Evolutionary conservation across 352 stramenopile species (phyloP), one percentile per base, ranked within the genome.

Genomic region (Thalassiosira ordinaria): DNA sequence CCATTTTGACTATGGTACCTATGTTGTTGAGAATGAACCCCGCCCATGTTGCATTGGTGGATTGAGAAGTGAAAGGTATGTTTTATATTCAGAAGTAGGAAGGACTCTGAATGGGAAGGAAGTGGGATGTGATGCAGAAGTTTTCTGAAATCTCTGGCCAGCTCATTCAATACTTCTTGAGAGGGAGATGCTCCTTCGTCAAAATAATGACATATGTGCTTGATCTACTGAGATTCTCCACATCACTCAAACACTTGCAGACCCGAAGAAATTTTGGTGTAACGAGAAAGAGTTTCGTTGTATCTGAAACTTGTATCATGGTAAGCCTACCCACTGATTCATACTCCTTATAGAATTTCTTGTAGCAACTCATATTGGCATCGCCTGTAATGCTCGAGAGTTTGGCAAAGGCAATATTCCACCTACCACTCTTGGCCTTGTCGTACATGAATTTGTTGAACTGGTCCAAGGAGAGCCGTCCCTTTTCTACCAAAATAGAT

Each of bases 201-300:
- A 89, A 59, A 35, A 89, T 53, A 26, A 91, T 71, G 24, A 62
- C 82, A 74, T 91, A 91, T 18, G 82, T 89, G 44, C 79, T 89
- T 20, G 74, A 76, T 52, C 69, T 76, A 51, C 74, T 83, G 11
- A 75, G 29, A 66, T 84, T 80, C 31, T 85, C 24, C 18, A 80
- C 61, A 52, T 52, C 60, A 33, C 60, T 73, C 33, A 88, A 68
- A 64, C 72, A 81, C 61, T 77, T 84, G 44, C 52, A 75, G 16
- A 75, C 57, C 56, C 62, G 46, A 29, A 89, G 64, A 71, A 92
- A 93, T 53, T 89, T 90, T 9, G 88, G 88, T 26, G 86, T 91
- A 0, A 93, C 71, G 26, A 93, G 57, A 69, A 90, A 93, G 4
- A 91, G 20, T 73, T 92, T 92, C 7, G 81, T 89, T 29, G 83